Percentiles rank a stretch among this genome's conserved stretches.
Evolutionary conservation across 805 yeast genomes (phyloP).

Genomic region (Monosporozyma unispora): DNA sequence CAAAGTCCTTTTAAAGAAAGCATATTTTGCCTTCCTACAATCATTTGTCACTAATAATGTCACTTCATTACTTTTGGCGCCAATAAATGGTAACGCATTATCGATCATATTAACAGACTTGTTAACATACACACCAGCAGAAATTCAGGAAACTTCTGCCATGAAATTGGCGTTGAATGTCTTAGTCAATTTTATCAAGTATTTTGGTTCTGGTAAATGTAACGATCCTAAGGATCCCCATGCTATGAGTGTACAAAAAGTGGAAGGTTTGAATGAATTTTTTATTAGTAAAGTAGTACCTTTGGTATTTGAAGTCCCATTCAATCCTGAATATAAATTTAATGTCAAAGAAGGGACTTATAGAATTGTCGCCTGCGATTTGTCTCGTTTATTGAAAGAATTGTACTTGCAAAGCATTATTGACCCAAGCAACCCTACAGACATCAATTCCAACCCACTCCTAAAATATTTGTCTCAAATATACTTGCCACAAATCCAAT

Average conservation of each 20-base stretch:
- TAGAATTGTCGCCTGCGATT: slow-evolving; percentile 64
- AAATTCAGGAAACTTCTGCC: slow-evolving; percentile 51
- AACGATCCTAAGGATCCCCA: slow-evolving; percentile 49
- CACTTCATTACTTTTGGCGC: slow-evolving; percentile 66
- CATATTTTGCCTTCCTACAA: slow-evolving; percentile 61
- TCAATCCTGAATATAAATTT: slow-evolving; percentile 50
- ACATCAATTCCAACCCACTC: slow-evolving; percentile 20
- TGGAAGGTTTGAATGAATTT: slow-evolving; percentile 65
- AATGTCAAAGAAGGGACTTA: slow-evolving; percentile 72
- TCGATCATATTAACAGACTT: slow-evolving; percentile 54
- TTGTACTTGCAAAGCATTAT: slow-evolving; percentile 34
- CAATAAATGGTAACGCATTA: slow-evolving; percentile 51
- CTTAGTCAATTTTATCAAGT: slow-evolving; percentile 50
- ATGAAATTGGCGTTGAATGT: slow-evolving; percentile 65
- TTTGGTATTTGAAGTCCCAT: slow-evolving; percentile 70
- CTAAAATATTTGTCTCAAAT: slow-evolving; percentile 43
- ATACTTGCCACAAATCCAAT: slow-evolving; percentile 43
- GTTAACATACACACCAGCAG: slow-evolving; percentile 51
- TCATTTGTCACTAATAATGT: slow-evolving; percentile 68
- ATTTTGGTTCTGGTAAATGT: slow-evolving; percentile 63
- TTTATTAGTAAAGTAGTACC: slow-evolving; percentile 61
- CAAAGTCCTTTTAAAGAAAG: slow-evolving; percentile 54
- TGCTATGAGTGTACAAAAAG: slow-evolving; percentile 35
- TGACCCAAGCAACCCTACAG: slow-evolving; percentile 10
- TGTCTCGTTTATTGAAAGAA: slow-evolving; percentile 59